Conservation (phyloP, 2,329 filamentous ascomycete species). For the Pseudopithomyces chartarum region DNA sequence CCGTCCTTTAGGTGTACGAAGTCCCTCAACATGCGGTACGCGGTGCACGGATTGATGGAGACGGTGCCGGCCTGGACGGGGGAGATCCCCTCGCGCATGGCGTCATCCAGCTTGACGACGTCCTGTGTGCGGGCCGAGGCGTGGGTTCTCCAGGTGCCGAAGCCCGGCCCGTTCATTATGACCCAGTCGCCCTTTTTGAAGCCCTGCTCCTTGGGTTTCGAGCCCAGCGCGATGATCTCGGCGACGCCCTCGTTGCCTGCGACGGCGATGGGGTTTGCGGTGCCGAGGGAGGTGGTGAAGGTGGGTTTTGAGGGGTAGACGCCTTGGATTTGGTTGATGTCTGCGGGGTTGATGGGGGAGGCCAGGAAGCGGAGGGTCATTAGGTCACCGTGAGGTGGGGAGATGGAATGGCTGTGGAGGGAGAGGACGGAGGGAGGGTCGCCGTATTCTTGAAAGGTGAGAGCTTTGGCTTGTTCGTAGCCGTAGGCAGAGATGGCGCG, state of each 20-base stretch:
- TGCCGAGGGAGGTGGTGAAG: constrained; percentile 78
- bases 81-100: constrained; percentile 70
- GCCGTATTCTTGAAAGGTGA: constrained; percentile 75
- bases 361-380: constrained; percentile 87
- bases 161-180: constrained; percentile 79
- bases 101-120: constrained; percentile 72
- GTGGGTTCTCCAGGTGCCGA: constrained; percentile 96
- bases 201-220: constrained; percentile 57
- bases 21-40: constrained; percentile 88
- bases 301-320: constrained; percentile 87
- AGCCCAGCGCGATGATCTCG: constrained; percentile 76
- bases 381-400: constrained; percentile 70
- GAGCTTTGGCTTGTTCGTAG: constrained; percentile 83
- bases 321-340: constrained; percentile 97
- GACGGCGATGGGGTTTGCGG: constrained; percentile 73
- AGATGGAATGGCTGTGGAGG: constrained; percentile 77
- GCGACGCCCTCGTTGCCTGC: constrained; percentile 93
- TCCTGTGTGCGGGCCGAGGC: constrained; percentile 67
- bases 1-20: constrained; percentile 72
- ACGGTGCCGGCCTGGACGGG: constrained; percentile 85
- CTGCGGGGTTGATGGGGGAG: constrained; percentile 92
- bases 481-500: constrained; percentile 67
- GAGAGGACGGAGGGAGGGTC: constrained; percentile 74
- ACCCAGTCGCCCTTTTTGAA: constrained; percentile 88
- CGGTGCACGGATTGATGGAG: constrained; percentile 90